A percentile compares a stretch with the other conserved stretches of the same genome.
These are phyloP conservation scores for Podila epigama DNA, from an alignment of 192 early-diverging fungal species.

Conservation along the genomic window DNA sequence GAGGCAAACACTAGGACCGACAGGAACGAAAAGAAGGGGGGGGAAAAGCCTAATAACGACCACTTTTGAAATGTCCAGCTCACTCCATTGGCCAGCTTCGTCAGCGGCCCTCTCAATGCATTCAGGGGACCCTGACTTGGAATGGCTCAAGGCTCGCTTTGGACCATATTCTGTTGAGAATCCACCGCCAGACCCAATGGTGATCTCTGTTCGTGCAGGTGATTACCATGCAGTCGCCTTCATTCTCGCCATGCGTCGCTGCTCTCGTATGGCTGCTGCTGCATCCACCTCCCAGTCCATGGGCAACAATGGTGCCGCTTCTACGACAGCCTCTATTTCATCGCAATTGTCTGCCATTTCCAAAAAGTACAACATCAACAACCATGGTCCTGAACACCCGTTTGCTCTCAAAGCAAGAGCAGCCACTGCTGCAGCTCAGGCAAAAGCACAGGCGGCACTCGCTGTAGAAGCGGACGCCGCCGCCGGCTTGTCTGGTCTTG, in stretches of 20 bases:
- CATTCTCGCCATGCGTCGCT: constrained; percentile 45
- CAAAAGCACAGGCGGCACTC: constrained; percentile 2
- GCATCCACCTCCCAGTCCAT: not conserved
- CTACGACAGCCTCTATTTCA: not conserved
- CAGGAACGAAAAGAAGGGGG: too few species aligned
- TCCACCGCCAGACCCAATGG: constrained; percentile 39
- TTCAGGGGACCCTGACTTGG: constrained; percentile 20
- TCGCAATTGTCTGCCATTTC: not conserved
- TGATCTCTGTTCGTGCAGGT: constrained; percentile 36
- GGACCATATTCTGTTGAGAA: constrained; percentile 46
- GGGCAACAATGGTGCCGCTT: not conserved
- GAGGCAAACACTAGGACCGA: too few species aligned
- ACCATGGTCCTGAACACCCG: constrained; percentile 9
- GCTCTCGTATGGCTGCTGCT: constrained; percentile 17
- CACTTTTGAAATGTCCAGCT: too few species aligned
- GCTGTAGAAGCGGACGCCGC: too few species aligned
- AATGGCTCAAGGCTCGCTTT: constrained; percentile 48
- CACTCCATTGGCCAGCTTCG: too few species aligned
- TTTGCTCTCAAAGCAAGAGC: constrained; percentile 20
- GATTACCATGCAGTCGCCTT: constrained; percentile 49
- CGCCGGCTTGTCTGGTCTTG: too few species aligned
- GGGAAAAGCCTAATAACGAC: too few species aligned
- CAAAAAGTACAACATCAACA: not conserved
- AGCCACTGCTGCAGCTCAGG: constrained; percentile 4
- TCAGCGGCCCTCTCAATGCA: too few species aligned